These are phyloP conservation scores for Lecanoromycetidae sp. DNA, from an alignment of 2,329 filamentous ascomycete genomes.

Conservation along the genomic window DNA sequence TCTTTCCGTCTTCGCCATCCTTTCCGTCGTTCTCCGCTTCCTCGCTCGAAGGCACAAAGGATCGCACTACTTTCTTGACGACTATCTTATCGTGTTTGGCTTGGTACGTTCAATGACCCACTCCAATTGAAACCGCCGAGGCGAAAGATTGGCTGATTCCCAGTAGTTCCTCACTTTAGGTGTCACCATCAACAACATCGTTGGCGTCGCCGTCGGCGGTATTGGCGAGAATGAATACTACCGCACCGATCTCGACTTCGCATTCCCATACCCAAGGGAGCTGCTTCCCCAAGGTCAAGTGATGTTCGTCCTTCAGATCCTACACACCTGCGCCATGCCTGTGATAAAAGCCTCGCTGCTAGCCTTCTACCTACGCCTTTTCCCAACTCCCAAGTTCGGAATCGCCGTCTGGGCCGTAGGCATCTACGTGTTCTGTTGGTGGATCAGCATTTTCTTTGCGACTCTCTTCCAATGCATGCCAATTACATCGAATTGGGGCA, in stretches of 20 bases:
- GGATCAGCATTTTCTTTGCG: slow-evolving; percentile 8
- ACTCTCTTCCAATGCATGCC: slow-evolving; percentile 11
- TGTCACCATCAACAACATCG: slow-evolving; percentile 9
- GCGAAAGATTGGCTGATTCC: no score
- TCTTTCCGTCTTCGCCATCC: slow-evolving; percentile 6
- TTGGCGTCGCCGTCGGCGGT: slow-evolving; percentile 1
- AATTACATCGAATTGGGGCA: slow-evolving; percentile 2
- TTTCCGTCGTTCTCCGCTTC: slow-evolving; percentile 1
- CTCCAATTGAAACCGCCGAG: no score
- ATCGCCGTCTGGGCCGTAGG: slow-evolving; percentile 6
- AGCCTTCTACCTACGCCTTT: slow-evolving; percentile 10
- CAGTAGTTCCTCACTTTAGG: not conserved
- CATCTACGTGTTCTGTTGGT: slow-evolving; percentile 4
- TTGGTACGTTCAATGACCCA: not conserved
- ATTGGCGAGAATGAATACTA: not conserved
- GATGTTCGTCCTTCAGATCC: slow-evolving; percentile 10
- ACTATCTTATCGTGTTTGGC: not conserved
- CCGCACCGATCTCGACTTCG: not conserved
- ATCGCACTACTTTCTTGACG: not conserved
- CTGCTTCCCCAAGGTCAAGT: slow-evolving; percentile 6
- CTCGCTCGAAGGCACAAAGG: not conserved
- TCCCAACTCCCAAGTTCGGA: slow-evolving; percentile 2
- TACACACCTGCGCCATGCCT: slow-evolving; percentile 10
- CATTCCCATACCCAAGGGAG: not conserved
- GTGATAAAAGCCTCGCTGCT: slow-evolving; percentile 13